Base-by-base conservation (phyloP, 1,284 basidiomycete species). In the Ustilago tritici region DNA sequence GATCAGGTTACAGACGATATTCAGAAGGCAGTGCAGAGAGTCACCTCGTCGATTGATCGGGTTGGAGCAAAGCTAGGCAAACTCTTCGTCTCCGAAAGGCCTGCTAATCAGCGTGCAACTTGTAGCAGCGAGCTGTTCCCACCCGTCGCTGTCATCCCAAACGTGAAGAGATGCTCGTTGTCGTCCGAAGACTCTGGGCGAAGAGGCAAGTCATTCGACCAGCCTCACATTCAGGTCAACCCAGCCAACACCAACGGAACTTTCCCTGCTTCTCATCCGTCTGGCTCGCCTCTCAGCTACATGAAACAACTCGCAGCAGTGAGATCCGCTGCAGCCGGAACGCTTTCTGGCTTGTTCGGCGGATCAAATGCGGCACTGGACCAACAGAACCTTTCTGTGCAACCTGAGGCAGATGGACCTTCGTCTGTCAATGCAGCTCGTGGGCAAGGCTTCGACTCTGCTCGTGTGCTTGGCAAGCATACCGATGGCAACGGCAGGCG, bases 1-100 rank as follows among this genome's bases (percentile, higher is more conserved):
- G 84, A 85, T 41, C 61, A 82, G 43, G 84, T 85, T n/a, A 80
- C 70, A 12, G 67, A 67, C 12, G 73, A 81, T n/a, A 74, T 83
- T n/a, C 66, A 72, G 19, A 58, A 43, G 17, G 74, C 65, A 23
- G 76, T 78, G 41, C 62, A 70, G 28, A 58, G 60, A 17, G 73
- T 63, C 34, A 64, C 71, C 6, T 56, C 70, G 43, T 73, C 68
- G 14, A 80, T 78, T 34, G 68, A 77, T 19, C 61, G 56, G 4
- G 69, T 67, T 9, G 64, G 73, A 41, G 59, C 55, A 32, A 61
- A 52, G 53, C 64, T 79, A 9, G 67, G 70, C 50, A 56, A 52
- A 59, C 61, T 79, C 14, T 69, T 64, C n/a, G 67, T 74, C 2
- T 65, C 68, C 4, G 57, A 61, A 17, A 57, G 63, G 2, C 65